These are phyloP conservation scores for Asterophora parasitica DNA, from an alignment of 768 basidiomycete species.

Conservation along the genomic window DNA sequence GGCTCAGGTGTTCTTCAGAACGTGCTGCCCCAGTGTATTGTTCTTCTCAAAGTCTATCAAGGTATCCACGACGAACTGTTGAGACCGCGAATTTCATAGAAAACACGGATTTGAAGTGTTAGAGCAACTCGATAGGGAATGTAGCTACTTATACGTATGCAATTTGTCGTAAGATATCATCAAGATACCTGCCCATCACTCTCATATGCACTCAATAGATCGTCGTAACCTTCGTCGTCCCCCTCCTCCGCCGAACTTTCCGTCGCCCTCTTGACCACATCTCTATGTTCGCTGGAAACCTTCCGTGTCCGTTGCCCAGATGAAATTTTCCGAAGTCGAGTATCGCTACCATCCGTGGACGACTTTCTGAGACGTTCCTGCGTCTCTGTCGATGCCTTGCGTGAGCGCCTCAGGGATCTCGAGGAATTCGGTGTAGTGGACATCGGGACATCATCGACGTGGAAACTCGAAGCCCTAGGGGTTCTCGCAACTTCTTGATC, in stretches of 20 bases:
- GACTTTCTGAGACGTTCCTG: conserved; percentile 26
- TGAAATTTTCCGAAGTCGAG: conserved; percentile 42
- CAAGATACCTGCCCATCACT: conserved; percentile 49
- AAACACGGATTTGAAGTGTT: neutral
- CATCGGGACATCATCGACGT: conserved; percentile 26
- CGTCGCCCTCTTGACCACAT: conserved; percentile 32
- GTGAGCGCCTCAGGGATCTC: conserved; percentile 27
- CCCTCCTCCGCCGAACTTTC: conserved; percentile 74
- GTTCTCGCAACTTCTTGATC: conserved; percentile 47
- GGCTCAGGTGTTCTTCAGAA: conserved; percentile 38
- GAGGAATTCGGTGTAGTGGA: conserved; percentile 23
- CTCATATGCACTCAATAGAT: conserved; percentile 76
- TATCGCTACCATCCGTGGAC: conserved; percentile 29
- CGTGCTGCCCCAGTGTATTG: conserved; percentile 55
- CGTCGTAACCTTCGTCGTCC: conserved; percentile 74
- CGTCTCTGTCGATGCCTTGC: conserved; percentile 39
- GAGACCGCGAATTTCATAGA: neutral
- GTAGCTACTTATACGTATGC: neutral
- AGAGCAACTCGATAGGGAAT: neutral
- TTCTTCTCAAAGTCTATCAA: conserved; percentile 56
- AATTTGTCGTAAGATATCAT: neutral
- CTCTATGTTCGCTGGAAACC: conserved; percentile 39
- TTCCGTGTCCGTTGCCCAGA: conserved; percentile 40
- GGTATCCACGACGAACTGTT: conserved; percentile 49
- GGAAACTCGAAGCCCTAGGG: conserved; percentile 52